Evolutionary conservation across 352 stramenopile species (phyloP).

Genomic region (Nannochloropsis limnetica): DNA sequence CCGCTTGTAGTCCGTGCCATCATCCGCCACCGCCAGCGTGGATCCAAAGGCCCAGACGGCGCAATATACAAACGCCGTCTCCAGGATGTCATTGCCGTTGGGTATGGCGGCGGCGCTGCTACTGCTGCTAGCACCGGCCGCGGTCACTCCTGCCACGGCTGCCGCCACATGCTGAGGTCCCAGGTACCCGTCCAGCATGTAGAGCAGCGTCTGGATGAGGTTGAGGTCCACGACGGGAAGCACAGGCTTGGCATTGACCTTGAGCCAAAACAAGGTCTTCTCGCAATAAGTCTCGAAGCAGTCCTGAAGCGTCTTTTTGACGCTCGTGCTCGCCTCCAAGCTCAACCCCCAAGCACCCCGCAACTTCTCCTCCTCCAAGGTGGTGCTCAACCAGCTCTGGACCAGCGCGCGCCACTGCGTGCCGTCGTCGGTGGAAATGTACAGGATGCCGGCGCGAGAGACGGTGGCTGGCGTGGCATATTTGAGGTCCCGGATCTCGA

Average conservation of each 20-base stretch:
- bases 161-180: background rate
- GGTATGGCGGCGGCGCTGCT: conserved; percentile 44
- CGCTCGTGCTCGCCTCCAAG: conserved; percentile 59
- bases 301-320: conserved; percentile 58
- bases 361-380: conserved; percentile 58
- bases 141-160: background rate
- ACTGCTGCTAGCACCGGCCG: background rate
- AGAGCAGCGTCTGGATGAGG: conserved; percentile 75
- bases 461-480: conserved; percentile 88
- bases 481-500: conserved; percentile 88
- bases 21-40: conserved; percentile 76
- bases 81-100: conserved; percentile 54
- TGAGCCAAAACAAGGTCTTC: conserved; percentile 79
- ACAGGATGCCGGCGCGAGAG: conserved; percentile 84
- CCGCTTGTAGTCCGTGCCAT: conserved; percentile 81
- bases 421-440: conserved; percentile 84
- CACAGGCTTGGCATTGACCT: conserved; percentile 77
- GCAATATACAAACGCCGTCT: conserved; percentile 82
- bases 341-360: conserved; percentile 37
- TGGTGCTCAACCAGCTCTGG: conserved; percentile 73
- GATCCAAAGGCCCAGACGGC: conserved; percentile 87
- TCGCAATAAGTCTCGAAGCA: conserved; percentile 84
- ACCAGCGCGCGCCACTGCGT: conserved; percentile 89
- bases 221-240: conserved; percentile 84
- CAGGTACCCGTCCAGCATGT: conserved; percentile 22